Conservation (phyloP, 2,329 filamentous ascomycete species). For the Rutstroemia sp. region DNA sequence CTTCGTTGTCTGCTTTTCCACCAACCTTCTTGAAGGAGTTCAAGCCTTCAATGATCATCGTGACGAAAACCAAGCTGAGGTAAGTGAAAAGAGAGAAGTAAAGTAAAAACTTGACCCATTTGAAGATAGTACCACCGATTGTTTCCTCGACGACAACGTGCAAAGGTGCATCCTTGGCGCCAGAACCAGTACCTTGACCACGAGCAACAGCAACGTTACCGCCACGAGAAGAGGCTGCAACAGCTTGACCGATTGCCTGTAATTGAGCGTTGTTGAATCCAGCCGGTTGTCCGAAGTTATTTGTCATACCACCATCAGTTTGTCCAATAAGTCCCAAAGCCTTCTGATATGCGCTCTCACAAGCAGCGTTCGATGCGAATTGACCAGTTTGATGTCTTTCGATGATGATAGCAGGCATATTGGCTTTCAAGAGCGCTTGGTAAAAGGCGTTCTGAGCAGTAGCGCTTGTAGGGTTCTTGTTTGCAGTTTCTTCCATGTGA, state of each 20-base stretch:
- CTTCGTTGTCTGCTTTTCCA: constrained; percentile 65
- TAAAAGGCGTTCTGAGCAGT: constrained; percentile 92
- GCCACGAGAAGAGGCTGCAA: constrained; percentile 64
- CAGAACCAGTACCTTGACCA: constrained; percentile 46
- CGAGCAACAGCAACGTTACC: constrained; percentile 50
- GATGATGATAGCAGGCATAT: constrained; percentile 87
- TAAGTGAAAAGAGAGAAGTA: constrained; percentile 76
- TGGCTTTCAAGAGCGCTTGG: constrained; percentile 78
- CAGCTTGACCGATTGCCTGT: constrained; percentile 74
- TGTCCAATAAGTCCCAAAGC: constrained; percentile 59
- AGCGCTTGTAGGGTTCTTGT: constrained; percentile 82
- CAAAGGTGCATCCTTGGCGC: constrained; percentile 75
- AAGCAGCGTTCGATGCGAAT: constrained; percentile 72
- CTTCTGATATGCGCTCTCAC: constrained; percentile 72
- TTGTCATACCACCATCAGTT: constrained; percentile 21
- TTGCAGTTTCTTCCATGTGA: constrained; percentile 83
- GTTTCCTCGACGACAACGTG: constrained; percentile 96
- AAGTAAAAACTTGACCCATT: constrained; percentile 82
- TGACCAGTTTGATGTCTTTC: constrained; percentile 82
- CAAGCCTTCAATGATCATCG: constrained; percentile 74
- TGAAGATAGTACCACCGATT: constrained; percentile 69
- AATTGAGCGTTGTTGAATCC: constrained; percentile 54
- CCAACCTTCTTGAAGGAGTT: constrained; percentile 74
- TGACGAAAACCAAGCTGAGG: constrained; percentile 69
- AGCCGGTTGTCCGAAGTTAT: constrained; percentile 23